phyloP scores from a whole-genome alignment of 2,329 filamentous ascomycete genomes.

The Ceratocystis smalleyi region DNA sequence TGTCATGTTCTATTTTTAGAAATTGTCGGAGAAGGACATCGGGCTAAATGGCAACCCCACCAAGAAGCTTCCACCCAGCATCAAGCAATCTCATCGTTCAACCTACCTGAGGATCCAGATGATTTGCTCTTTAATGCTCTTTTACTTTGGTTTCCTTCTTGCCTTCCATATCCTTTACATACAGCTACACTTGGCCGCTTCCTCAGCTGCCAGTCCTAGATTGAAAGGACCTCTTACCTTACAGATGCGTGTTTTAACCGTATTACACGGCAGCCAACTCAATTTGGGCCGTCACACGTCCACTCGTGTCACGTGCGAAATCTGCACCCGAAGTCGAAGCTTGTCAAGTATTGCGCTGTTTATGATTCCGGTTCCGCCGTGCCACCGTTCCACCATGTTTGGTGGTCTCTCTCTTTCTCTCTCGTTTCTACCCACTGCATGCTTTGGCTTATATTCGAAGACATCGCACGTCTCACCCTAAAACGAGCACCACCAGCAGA shows the following conservation, averaged over 20 bases:
- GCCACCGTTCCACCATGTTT: neutral
- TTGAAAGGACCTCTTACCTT: neutral
- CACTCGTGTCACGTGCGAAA: neutral
- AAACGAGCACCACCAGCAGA: too few species aligned
- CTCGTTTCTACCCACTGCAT: neutral
- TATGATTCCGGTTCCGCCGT: neutral
- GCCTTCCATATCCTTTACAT: too few species aligned
- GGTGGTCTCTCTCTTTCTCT: neutral
- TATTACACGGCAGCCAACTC: neutral
- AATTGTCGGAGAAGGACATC: neutral
- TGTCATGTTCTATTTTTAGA: constrained; percentile 4
- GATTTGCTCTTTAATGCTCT: neutral
- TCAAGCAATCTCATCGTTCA: neutral
- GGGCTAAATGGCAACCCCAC: neutral
- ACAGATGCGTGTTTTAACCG: neutral
- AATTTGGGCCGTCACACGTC: neutral
- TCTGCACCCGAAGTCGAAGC: neutral
- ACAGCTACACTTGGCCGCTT: neutral
- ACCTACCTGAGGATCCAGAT: too few species aligned
- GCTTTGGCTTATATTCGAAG: too few species aligned
- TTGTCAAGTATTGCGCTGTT: neutral
- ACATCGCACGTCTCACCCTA: too few species aligned
- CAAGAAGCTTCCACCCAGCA: neutral
- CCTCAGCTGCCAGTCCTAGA: neutral
- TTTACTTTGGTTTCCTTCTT: neutral